Evolutionary conservation across 2,329 filamentous ascomycete genomes (phyloP).

Genomic region (Xylariaceae sp.): DNA sequence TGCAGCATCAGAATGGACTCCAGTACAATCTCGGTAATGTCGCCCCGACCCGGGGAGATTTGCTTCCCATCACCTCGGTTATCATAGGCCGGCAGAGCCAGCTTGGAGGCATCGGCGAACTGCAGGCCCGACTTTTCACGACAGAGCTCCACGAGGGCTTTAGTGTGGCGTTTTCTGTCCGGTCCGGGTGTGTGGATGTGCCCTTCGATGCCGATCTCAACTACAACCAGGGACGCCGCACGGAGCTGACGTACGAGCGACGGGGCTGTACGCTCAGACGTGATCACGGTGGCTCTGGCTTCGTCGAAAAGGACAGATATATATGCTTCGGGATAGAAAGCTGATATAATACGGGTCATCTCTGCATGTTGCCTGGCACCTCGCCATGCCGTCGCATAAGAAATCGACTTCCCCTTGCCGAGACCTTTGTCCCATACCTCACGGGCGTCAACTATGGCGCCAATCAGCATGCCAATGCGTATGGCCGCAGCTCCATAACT

Average conservation of each 20-base stretch:
- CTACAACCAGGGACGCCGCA: conserved; percentile 29
- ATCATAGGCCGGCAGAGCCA: conserved; percentile 30
- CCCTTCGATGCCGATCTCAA: conserved; percentile 36
- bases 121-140: conserved; percentile 34
- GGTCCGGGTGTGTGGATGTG: conserved; percentile 34
- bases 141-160: conserved; percentile 32
- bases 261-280: conserved; percentile 11
- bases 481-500: conserved; percentile 42
- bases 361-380: conserved; percentile 21
- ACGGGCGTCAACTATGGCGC: conserved; percentile 40
- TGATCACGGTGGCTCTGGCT: conserved; percentile 41
- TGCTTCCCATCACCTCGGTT: conserved; percentile 18
- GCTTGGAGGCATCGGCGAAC: conserved; percentile 35
- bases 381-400: conserved; percentile 31
- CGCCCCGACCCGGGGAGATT: conserved; percentile 19
- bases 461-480: conserved; percentile 43
- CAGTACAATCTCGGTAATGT: conserved; percentile 36
- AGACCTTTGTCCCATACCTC: conserved; percentile 29
- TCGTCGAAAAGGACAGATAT: conserved; percentile 42
- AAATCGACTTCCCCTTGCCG: conserved; percentile 17
- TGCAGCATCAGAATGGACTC: conserved; percentile 38
- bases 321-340: conserved; percentile 35
- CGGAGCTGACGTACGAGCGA: conserved; percentile 31
- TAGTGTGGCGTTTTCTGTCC: conserved; percentile 11
- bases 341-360: conserved; percentile 8